phyloP scores from a whole-genome alignment of 345 rosid species.

The Gossypium turneri region DNA sequence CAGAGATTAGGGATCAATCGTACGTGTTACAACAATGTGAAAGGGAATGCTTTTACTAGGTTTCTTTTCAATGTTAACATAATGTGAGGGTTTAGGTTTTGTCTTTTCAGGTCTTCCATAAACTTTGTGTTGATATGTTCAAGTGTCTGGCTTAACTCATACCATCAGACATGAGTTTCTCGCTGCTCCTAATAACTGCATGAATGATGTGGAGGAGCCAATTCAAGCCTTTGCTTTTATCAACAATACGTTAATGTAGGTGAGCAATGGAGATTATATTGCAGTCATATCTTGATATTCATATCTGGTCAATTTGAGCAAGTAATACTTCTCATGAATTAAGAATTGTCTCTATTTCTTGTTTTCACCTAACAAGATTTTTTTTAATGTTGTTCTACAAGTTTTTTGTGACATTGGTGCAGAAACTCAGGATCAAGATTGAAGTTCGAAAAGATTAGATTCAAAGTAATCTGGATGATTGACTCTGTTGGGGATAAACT shows the following conservation, averaged over 20 bases:
- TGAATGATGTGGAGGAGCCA: slow-evolving; percentile 56
- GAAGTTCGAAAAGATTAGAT: no score
- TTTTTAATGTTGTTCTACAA: not conserved
- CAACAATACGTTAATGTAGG: slow-evolving; percentile 34
- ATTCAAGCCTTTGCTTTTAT: slow-evolving; percentile 33
- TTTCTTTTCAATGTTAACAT: slow-evolving; percentile 24
- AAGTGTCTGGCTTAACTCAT: slow-evolving; percentile 53
- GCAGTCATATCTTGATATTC: slow-evolving; percentile 67
- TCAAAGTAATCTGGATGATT: no score
- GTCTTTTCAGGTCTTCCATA: slow-evolving; percentile 9
- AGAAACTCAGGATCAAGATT: no score
- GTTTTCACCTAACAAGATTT: slow-evolving; percentile 2
- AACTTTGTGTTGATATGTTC: slow-evolving; percentile 5
- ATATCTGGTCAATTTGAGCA: slow-evolving; percentile 65
- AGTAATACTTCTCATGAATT: slow-evolving; percentile 42
- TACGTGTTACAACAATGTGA: slow-evolving; percentile 69
- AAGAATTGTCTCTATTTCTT: slow-evolving; percentile 8
- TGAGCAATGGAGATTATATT: slow-evolving; percentile 44
- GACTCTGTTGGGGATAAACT: no score
- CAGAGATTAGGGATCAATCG: slow-evolving; percentile 64
- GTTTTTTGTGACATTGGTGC: no score
- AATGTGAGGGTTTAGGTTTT: slow-evolving; percentile 2
- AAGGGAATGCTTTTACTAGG: slow-evolving; percentile 73
- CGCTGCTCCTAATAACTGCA: slow-evolving; percentile 81
- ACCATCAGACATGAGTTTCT: slow-evolving; percentile 52